Evolutionary conservation across 176 grass and related monocot species (phyloP), one percentile per base, ranked within the genome.

Genomic region (Aegilops sharonensis): DNA sequence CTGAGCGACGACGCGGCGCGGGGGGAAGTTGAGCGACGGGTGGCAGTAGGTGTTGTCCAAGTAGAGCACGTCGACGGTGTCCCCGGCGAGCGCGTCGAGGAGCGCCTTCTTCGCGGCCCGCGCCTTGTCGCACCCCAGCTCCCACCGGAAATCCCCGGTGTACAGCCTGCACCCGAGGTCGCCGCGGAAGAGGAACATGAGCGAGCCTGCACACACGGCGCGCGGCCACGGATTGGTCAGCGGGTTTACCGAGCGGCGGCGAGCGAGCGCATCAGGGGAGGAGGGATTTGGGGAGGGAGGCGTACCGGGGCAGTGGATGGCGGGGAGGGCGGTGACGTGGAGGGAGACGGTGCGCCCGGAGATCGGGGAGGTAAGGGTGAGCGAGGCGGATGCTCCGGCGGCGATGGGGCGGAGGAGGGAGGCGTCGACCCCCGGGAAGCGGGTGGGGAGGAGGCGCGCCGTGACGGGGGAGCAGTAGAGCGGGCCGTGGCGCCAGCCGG

Each of bases 11-110:
- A 92, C 74, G 9, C 64, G 86, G 15, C 95, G 95, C 21, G 93
- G 88, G 61, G 95, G 93, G 87, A 98, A 98, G 42, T 89, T 92
- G 72, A 95, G 89, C 40, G 85, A 90, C 4, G 95, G 95, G 86
- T 95, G 85, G 82, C 93, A 95, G 79, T 95, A 98, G 45, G 95
- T 93, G 71, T 98, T 98, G 63, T 95, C 95, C 89, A 95, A 43
- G 59, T 98, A 95, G 68, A 98, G 87, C 72, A 84, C 57, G 69
- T 95, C 91, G 30, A 98, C 85, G 50, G 59, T 90, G 17, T 95
- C 89, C 79, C 85, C 89, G 4, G 65, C 87, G 4, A 98, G 91
- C 36, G 89, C 87, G n/a, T 95, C 83, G 70, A 98, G 80, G 8
- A 95, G 91, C 23, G 61, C 87, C 72, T 89, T 89, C 83, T 89